Evolutionary conservation across 164 flowering plant species (phyloP).

Genomic region (Chloranthus sessilifolius): DNA sequence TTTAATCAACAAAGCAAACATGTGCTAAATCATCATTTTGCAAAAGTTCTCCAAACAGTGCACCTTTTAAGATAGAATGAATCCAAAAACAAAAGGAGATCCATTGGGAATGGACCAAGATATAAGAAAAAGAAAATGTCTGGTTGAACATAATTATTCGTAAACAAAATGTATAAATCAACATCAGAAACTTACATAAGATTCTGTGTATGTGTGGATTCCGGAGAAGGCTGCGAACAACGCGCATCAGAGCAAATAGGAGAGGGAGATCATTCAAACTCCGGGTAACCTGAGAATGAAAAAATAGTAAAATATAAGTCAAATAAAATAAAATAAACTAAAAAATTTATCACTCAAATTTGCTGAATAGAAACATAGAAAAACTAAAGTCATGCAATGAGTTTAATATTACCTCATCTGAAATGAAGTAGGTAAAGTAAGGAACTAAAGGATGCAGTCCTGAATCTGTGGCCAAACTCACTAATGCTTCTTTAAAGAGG

Average conservation of each 20-base stretch:
- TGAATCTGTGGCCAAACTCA: slow-evolving; percentile 83
- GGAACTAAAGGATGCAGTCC: slow-evolving; percentile 98
- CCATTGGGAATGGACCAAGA: too few species aligned
- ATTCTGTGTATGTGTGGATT: slow-evolving; percentile 92
- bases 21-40: too few species aligned
- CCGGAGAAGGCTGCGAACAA: slow-evolving; percentile 81
- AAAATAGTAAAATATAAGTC: neutral
- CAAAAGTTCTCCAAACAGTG: too few species aligned
- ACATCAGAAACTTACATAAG: slow-evolving; percentile 72
- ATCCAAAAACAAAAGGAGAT: too few species aligned
- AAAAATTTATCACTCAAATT: too few species aligned
- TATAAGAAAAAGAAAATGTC: too few species aligned
- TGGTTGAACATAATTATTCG: too few species aligned
- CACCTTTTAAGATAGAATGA: too few species aligned
- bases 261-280: slow-evolving; percentile 47
- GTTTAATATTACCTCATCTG: slow-evolving; percentile 72
- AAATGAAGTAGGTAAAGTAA: slow-evolving; percentile 77
- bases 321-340: neutral
- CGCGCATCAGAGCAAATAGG: slow-evolving; percentile 88
- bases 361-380: too few species aligned
- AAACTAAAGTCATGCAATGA: slow-evolving; percentile 1
- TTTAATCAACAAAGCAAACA: too few species aligned
- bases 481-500: slow-evolving; percentile 74
- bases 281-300: slow-evolving; percentile 59
- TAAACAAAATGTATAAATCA: neutral